Percentiles rank a stretch among this genome's conserved stretches.
Conservation (phyloP, 2,329 filamentous ascomycete species). For the Coniochaeta ligniaria region DNA sequence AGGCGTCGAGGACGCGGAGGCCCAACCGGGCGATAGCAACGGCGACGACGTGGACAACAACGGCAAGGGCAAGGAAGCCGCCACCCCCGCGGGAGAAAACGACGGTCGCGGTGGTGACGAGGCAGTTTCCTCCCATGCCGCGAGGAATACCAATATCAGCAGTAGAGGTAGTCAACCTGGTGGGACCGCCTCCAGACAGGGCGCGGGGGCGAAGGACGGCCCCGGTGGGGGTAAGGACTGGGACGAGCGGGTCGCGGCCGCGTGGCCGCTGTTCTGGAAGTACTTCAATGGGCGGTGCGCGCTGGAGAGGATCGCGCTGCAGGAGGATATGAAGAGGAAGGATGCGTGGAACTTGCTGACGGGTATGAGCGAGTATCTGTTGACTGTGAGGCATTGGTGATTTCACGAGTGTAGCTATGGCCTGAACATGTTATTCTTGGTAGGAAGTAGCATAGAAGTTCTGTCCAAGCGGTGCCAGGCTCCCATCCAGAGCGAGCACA, state of each 20-base stretch:
- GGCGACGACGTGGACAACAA: slow-evolving; percentile 6
- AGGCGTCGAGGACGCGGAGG: slow-evolving; percentile 4
- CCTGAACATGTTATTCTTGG: not conserved
- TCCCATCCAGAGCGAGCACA: not conserved
- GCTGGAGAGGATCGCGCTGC: slow-evolving; percentile 78
- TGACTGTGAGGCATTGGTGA: slow-evolving; percentile 65
- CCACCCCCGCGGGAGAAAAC: too few species aligned
- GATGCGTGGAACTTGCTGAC: slow-evolving; percentile 63
- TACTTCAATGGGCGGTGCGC: slow-evolving; percentile 85
- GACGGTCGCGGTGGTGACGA: not conserved
- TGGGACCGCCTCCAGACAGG: not conserved
- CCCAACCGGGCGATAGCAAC: not conserved
- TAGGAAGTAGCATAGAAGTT: too few species aligned
- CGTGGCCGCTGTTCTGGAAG: slow-evolving; percentile 69
- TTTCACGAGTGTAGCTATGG: not conserved
- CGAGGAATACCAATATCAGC: not conserved
- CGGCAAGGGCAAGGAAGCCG: not conserved
- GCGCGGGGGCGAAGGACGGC: not conserved
- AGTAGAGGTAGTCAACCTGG: not conserved
- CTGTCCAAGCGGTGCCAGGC: too few species aligned
- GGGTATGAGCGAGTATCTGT: slow-evolving; percentile 59
- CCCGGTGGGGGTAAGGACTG: slow-evolving; percentile 13
- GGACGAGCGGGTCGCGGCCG: slow-evolving; percentile 51
- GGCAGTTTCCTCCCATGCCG: not conserved
- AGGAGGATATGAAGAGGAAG: slow-evolving; percentile 81